A percentile compares a stretch with the other conserved stretches of the same genome.
Evolutionary conservation across 345 rosid genomes (phyloP).

Genomic region (Euphorbia pulcherrima): DNA sequence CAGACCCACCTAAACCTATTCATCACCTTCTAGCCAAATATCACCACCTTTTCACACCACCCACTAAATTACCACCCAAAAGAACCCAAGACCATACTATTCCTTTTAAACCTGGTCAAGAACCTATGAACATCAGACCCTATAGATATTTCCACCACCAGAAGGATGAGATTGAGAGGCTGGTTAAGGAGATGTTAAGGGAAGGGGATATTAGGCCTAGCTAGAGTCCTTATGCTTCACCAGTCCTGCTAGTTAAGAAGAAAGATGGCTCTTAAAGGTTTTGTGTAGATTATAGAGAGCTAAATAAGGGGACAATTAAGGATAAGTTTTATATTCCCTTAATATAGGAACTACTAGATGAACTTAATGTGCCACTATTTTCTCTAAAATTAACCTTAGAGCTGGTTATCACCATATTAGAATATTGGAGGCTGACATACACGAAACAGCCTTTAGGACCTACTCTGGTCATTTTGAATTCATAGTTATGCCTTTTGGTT

Average conservation of each 20-base stretch:
- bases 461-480: neutral
- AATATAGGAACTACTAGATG: neutral
- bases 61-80: neutral
- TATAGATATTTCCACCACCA: neutral
- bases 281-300: neutral
- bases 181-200: neutral
- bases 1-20: too few relatives aligned
- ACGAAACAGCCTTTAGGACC: neutral
- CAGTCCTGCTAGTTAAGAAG: neutral
- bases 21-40: too few relatives aligned
- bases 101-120: neutral
- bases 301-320: neutral
- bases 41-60: too few relatives aligned
- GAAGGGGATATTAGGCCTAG: neutral
- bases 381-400: neutral
- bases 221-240: neutral
- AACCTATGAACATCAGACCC: neutral
- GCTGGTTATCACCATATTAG: neutral
- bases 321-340: too few relatives aligned
- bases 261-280: neutral
- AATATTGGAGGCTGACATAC: neutral
- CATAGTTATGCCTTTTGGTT: neutral
- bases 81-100: neutral
- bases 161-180: neutral
- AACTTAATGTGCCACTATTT: neutral